Base-by-base conservation (phyloP, 2,329 filamentous ascomycete species). In the Arachnomyces sp. region DNA sequence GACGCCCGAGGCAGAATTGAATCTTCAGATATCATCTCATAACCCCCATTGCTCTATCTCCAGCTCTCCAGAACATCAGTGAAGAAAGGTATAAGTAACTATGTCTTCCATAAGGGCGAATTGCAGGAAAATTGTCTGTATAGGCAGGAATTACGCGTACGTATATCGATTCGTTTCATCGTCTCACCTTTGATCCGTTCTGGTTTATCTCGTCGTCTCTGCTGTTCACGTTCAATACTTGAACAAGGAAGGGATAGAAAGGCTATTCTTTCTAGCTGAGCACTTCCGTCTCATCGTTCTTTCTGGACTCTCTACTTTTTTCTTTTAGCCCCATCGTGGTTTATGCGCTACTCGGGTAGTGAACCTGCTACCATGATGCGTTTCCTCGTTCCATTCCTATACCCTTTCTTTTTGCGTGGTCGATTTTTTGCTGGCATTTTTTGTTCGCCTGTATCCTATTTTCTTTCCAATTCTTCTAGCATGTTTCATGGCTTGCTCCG, bases 141-240 rank as follows among this genome's bases (percentile, higher is more conserved):
- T 96, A 59, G 87, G 88, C 53, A 79, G 92, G 55, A 94, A 98
- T 72, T 98, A 95, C 74, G 90, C 89, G 84, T 92, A 66, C 61
- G 82, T 66, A 38, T 29, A 32, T 36, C 30, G 34, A 42, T 36
- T 43, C 32, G 33, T 34, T 38, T 33, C 40, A 28, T 37, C 33
- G 15, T 20, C 34, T 12, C 33, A 28, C 30, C 16, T 36, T 30
- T 28, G 30, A 32, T 17, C 33, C 43, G 25, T 36, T 17, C 9
- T 43, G 8, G 7, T 4, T 28, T n/a, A 30, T 18, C 16, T 13
- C 34, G 7, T 28, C 15, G 20, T 18, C 16, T 13, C 34, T 17
- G 11, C 38, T 30, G 35, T 30, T 29, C 7, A 12, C 9, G 15
- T 33, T 16, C 12, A 12, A 32, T 32, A 14, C 15, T 12, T 12